Percentiles rank a stretch among this genome's conserved stretches.
Conservation (phyloP, 768 basidiomycete species). For the Tubosaeta sp. region DNA sequence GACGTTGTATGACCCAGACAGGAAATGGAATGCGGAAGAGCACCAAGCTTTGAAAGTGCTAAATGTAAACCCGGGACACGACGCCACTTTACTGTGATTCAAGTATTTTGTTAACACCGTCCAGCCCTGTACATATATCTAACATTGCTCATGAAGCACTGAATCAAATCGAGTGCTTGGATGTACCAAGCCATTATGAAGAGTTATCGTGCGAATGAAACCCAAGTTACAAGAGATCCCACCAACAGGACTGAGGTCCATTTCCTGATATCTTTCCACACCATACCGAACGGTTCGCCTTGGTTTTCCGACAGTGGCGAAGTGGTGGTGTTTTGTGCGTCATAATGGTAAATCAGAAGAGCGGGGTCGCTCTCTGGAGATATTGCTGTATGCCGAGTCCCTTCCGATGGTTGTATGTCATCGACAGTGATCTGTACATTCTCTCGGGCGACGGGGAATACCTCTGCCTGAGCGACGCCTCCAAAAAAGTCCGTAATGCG, state of each 20-base stretch:
- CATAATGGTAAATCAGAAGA: neutral
- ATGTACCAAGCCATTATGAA: neutral
- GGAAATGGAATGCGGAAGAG: slow-evolving; percentile 21
- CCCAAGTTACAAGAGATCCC: slow-evolving; percentile 25
- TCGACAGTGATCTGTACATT: neutral
- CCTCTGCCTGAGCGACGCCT: slow-evolving; percentile 80
- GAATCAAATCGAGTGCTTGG: neutral
- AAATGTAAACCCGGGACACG: neutral
- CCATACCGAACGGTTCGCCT: slow-evolving; percentile 9
- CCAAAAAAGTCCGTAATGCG: slow-evolving; percentile 85
- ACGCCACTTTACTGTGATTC: neutral
- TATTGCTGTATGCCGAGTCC: neutral
- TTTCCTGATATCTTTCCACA: slow-evolving; percentile 27
- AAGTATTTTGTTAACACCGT: neutral
- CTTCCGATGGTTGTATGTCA: neutral
- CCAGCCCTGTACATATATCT: neutral
- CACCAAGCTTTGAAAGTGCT: slow-evolving; percentile 1
- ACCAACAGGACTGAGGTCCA: slow-evolving; percentile 27
- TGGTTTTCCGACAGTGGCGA: neutral
- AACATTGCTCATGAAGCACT: neutral
- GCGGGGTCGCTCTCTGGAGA: neutral
- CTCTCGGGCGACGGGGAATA: slow-evolving; percentile 31
- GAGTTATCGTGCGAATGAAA: slow-evolving; percentile 19
- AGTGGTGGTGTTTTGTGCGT: neutral
- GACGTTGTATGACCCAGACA: slow-evolving; percentile 34